A percentile compares a stretch with the other conserved stretches of the same genome.
Conservation (phyloP, 495 filamentous ascomycete species). For the Annulohypoxylon maeteangense region DNA sequence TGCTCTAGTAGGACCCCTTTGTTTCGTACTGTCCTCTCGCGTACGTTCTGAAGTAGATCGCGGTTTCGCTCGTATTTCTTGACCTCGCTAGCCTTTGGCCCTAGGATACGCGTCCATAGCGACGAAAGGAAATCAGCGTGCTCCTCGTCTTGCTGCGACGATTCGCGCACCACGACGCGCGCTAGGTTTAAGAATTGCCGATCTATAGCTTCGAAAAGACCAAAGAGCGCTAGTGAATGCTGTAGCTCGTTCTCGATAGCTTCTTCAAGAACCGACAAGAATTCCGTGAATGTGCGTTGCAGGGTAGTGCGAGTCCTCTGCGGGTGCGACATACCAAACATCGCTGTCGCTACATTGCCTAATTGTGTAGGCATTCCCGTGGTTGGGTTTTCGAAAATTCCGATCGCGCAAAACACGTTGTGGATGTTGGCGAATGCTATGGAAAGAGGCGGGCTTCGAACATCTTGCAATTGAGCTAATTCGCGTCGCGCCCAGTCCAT, state of each 20-base stretch:
- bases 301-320: constrained; percentile 84
- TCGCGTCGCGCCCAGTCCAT: constrained; percentile 96
- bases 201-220: constrained; percentile 87
- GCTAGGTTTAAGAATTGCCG: constrained; percentile 87
- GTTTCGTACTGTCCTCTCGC: constrained; percentile 84
- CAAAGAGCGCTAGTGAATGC: constrained; percentile 78
- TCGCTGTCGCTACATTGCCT: constrained; percentile 69
- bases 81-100: constrained; percentile 73
- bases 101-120: constrained; percentile 85
- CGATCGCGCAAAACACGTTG: constrained; percentile 72
- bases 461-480: constrained; percentile 62
- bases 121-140: constrained; percentile 83
- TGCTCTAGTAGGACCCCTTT: constrained; percentile 85
- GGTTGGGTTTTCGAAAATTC: constrained; percentile 71
- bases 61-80: constrained; percentile 92
- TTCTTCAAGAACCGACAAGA: constrained; percentile 87
- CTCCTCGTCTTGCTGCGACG: constrained; percentile 77
- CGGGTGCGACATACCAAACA: constrained; percentile 81
- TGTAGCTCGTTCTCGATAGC: constrained; percentile 84
- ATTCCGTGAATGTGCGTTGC: constrained; percentile 86
- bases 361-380: constrained; percentile 72
- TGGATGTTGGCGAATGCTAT: constrained; percentile 81
- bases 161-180: constrained; percentile 85
- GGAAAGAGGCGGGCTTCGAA: constrained; percentile 67
- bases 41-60: constrained; percentile 75